Evolutionary conservation across 257 asterid genomes (phyloP).

Genomic region (Rubia yunnanensis): DNA sequence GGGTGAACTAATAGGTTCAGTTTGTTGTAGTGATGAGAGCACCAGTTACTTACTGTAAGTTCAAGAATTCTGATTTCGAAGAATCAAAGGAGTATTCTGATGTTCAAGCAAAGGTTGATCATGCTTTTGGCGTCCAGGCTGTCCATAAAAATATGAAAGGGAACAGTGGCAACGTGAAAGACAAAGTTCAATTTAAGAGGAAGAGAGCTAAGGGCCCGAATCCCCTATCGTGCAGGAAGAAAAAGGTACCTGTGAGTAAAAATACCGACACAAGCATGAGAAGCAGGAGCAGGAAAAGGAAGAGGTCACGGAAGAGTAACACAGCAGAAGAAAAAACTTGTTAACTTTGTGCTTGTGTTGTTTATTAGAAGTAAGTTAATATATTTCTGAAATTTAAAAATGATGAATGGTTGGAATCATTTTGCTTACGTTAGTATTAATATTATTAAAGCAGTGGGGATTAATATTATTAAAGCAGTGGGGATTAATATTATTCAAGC

Average conservation of each 20-base stretch:
- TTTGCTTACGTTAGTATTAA: no score
- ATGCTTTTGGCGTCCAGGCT: constrained; percentile 17
- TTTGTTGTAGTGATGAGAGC: no score
- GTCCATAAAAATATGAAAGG: constrained; percentile 17
- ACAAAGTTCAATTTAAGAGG: constrained; percentile 26
- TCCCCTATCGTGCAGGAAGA: constrained; percentile 84
- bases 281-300: no score
- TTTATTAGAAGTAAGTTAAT: no score
- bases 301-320: no score
- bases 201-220: constrained; percentile 63
- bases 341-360: no score
- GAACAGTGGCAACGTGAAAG: constrained; percentile 20
- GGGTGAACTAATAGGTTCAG: no score
- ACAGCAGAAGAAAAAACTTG: no score
- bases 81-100: constrained; percentile 40
- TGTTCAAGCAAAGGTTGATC: constrained; percentile 26
- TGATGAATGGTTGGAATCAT: no score
- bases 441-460: not conserved
- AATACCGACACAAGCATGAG: no score
- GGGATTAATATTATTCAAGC: constrained; percentile 6
- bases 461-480: no score
- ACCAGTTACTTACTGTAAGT: constrained; percentile 31
- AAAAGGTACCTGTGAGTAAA: constrained; percentile 21
- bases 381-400: no score
- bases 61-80: constrained; percentile 28